These are phyloP conservation scores for Aquilaria sinensis DNA, from an alignment of 345 rosid genomes.

Conservation along the genomic window DNA sequence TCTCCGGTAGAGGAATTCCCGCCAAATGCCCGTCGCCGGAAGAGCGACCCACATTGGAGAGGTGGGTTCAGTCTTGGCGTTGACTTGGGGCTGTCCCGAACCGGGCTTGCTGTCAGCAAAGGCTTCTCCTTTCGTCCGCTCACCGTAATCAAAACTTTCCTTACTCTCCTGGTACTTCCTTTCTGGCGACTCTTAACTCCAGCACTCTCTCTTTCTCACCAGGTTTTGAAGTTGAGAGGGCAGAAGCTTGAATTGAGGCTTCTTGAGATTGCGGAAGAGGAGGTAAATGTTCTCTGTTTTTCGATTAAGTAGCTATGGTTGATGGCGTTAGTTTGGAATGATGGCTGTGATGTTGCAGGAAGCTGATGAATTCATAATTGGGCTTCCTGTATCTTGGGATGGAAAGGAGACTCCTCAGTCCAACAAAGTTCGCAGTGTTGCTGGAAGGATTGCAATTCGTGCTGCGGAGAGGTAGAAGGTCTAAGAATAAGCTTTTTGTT, in stretches of 20 bases:
- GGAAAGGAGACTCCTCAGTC: constrained; percentile 83
- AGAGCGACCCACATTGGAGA: constrained; percentile 50
- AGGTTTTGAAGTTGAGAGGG: constrained; percentile 79
- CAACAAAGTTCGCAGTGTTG: constrained; percentile 75
- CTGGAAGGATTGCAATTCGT: constrained; percentile 66
- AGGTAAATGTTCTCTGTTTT: constrained; percentile 25
- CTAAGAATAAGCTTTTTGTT: neutral
- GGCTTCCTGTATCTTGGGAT: constrained; percentile 74
- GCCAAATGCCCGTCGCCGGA: constrained; percentile 68
- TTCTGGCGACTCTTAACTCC: neutral
- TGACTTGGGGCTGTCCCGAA: constrained; percentile 73
- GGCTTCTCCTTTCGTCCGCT: constrained; percentile 75
- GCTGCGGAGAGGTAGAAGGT: constrained; percentile 65
- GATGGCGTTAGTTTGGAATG: neutral
- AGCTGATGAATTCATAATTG: constrained; percentile 78
- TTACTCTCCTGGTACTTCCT: neutral
- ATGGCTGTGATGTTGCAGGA: constrained; percentile 31
- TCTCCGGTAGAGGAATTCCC: constrained; percentile 45
- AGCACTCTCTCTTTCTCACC: neutral
- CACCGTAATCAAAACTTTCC: constrained; percentile 28
- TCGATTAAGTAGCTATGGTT: neutral
- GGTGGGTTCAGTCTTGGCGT: constrained; percentile 91
- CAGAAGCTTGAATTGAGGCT: constrained; percentile 68
- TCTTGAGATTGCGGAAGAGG: constrained; percentile 61
- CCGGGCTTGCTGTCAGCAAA: constrained; percentile 81